phyloP scores from a whole-genome alignment of 2,329 filamentous ascomycete species.

The Alternaria sp. region DNA sequence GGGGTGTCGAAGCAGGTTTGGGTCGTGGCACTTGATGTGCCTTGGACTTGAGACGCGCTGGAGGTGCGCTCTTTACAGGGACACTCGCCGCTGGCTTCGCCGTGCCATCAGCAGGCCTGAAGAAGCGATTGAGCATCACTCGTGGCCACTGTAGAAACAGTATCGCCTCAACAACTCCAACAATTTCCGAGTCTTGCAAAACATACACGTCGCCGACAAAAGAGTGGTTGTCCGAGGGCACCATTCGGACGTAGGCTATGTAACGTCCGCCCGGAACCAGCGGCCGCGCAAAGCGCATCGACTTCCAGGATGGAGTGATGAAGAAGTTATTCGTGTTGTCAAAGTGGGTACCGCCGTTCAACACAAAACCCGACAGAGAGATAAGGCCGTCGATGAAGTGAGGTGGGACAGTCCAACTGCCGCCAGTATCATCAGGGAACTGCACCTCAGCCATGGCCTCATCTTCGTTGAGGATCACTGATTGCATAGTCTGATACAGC shows the following conservation, averaged over 20 bases:
- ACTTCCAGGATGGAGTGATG: not conserved
- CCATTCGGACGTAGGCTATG: not conserved
- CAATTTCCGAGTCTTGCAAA: not conserved
- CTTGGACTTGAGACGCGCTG: not conserved
- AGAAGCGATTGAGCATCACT: not conserved
- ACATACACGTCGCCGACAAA: not conserved
- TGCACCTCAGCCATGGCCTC: not conserved
- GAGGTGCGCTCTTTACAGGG: not conserved
- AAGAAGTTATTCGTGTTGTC: not conserved
- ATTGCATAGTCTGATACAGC: not conserved
- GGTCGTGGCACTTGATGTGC: not conserved
- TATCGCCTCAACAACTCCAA: not conserved
- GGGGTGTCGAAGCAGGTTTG: not conserved
- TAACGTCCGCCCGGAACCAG: not conserved
- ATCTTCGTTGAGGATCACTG: not conserved
- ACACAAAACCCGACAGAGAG: not conserved
- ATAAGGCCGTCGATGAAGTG: not conserved
- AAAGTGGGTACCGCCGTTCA: not conserved
- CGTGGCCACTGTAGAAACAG: not conserved
- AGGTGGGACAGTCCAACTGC: not conserved
- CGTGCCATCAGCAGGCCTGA: not conserved
- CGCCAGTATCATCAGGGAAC: not conserved
- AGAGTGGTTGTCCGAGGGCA: not conserved
- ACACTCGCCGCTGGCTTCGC: not conserved
- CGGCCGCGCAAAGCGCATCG: not conserved